These are phyloP conservation scores for Metrosideros polymorpha DNA, from an alignment of 441 rosid genomes.

Conservation along the genomic window DNA sequence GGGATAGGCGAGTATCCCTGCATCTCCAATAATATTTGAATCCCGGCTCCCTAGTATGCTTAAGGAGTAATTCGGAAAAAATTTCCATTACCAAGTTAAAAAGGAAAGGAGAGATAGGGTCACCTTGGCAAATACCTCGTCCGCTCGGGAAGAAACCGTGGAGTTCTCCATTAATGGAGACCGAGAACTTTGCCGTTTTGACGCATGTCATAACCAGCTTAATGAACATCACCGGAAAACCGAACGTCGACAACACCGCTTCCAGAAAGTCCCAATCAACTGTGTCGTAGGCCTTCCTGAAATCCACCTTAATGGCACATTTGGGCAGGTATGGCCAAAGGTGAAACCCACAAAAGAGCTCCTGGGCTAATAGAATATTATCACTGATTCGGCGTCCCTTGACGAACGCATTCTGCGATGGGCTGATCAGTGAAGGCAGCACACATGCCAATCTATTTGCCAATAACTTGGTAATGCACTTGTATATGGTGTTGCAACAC, in stretches of 20 bases:
- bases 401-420: not conserved
- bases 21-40: too few relatives aligned
- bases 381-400: not conserved
- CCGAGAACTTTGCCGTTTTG: too few relatives aligned
- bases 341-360: not conserved
- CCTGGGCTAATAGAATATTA: not conserved
- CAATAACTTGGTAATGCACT: too few relatives aligned
- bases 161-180: not conserved
- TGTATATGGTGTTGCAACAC: too few relatives aligned
- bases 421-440: too few relatives aligned
- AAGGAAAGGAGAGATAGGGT: not conserved
- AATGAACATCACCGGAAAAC: too few relatives aligned
- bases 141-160: not conserved
- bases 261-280: not conserved
- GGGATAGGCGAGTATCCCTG: too few relatives aligned
- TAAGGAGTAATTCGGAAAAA: too few relatives aligned
- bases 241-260: not conserved
- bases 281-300: not conserved
- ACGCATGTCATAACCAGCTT: too few relatives aligned
- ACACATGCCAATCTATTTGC: too few relatives aligned
- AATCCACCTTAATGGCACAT: not conserved
- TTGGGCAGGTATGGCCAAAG: not conserved
- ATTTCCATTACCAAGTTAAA: too few relatives aligned
- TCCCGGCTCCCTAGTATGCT: too few relatives aligned
- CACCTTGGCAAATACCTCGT: not conserved